Evolutionary conservation across 371 early-diverging fungal species (phyloP).

Genomic region (Mucor velutinosus): DNA sequence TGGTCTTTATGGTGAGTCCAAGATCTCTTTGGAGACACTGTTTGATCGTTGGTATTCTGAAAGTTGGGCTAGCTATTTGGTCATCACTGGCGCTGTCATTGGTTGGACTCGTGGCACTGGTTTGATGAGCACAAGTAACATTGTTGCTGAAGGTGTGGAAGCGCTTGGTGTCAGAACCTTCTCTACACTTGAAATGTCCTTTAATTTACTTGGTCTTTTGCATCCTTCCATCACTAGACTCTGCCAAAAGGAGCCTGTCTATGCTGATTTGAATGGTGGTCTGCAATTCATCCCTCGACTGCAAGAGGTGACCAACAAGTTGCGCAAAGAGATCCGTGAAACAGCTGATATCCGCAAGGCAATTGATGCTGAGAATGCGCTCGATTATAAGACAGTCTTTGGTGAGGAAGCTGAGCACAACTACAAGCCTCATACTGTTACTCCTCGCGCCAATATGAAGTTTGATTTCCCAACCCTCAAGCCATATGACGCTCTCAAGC

Average conservation of each 20-base stretch:
- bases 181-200: conserved; percentile 93
- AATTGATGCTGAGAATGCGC: conserved; percentile 73
- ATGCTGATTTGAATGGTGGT: conserved; percentile 95
- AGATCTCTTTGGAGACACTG: conserved; percentile 92
- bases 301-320: conserved; percentile 70
- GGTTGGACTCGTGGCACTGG: conserved; percentile 99
- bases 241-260: conserved; percentile 82
- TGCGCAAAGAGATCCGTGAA: conserved; percentile 80
- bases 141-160: conserved; percentile 92
- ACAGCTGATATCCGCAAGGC: conserved; percentile 88
- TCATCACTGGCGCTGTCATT: conserved; percentile 92
- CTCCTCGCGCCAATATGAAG: conserved; percentile 93
- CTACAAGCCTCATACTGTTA: conserved; percentile 76
- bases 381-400: conserved; percentile 79
- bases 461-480: conserved; percentile 86
- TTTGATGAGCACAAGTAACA: conserved; percentile 91
- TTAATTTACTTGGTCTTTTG: conserved; percentile 91
- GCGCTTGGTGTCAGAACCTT: conserved; percentile 91
- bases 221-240: conserved; percentile 83
- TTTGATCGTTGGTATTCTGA: conserved; percentile 94
- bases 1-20: conserved; percentile 94
- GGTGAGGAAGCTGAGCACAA: conserved; percentile 77
- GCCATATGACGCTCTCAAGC: conserved; percentile 66
- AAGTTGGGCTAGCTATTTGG: conserved; percentile 86
- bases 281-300: conserved; percentile 83